These are phyloP conservation scores for Pseudogymnoascus sp. DNA, from an alignment of 2,329 filamentous ascomycete species.

Conservation along the genomic window DNA sequence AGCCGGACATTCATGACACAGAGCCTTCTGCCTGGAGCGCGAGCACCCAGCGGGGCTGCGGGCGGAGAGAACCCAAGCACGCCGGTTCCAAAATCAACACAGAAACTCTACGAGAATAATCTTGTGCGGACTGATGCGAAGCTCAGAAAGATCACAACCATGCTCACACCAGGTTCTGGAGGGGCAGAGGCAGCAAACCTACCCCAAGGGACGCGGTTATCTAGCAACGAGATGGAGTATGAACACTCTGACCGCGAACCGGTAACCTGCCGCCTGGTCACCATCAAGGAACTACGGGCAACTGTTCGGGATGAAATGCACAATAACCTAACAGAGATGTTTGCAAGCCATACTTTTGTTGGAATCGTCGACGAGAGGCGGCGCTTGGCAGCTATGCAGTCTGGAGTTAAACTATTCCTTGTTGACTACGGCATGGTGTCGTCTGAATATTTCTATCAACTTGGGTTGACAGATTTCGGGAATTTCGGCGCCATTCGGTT, in stretches of 20 bases:
- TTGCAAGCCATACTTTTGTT: conserved; percentile 85
- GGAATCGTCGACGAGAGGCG: conserved; percentile 83
- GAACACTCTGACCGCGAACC: conserved; percentile 64
- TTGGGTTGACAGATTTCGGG: conserved; percentile 89
- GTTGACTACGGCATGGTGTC: conserved; percentile 85
- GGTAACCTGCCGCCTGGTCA: conserved; percentile 68
- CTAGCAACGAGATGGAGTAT: conserved; percentile 57
- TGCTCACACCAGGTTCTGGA: conserved; percentile 60
- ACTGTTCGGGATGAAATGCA: conserved; percentile 78
- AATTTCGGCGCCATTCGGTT: conserved; percentile 87
- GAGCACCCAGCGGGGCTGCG: conserved; percentile 30
- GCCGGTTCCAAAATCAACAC: conserved; percentile 31
- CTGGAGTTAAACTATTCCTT: conserved; percentile 84
- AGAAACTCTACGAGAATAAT: conserved; percentile 72
- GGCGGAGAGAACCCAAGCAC: conserved; percentile 18
- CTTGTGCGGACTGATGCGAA: conserved; percentile 85
- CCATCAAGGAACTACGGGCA: conserved; percentile 76
- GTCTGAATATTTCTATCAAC: conserved; percentile 91
- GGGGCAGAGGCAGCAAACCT: conserved; percentile 23
- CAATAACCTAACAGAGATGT: conserved; percentile 76
- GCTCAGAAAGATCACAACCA: conserved; percentile 90
- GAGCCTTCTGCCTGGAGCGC: conserved; percentile 70
- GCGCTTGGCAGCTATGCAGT: conserved; percentile 86
- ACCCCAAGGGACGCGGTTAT: conserved; percentile 24
- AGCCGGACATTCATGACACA: conserved; percentile 94